phyloP scores from a whole-genome alignment of 306 rosid genomes.

The Senna tora region DNA sequence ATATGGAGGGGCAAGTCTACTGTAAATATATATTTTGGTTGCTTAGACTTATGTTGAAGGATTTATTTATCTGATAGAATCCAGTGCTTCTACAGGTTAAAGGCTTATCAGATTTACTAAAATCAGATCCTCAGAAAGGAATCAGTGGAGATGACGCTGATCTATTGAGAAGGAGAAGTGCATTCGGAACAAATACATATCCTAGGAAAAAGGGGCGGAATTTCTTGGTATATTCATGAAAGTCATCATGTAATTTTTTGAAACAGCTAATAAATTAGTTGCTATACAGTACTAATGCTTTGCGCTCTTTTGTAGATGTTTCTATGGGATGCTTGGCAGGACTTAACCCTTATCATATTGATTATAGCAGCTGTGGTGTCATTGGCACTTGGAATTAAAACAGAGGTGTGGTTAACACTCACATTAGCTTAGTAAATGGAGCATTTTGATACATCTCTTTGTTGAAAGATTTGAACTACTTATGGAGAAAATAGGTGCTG shows the following conservation, averaged over 20 bases:
- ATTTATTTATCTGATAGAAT: conserved; percentile 32
- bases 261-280: conserved; percentile 30
- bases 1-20: conserved; percentile 78
- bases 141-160: conserved; percentile 68
- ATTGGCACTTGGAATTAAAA: conserved; percentile 85
- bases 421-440: conserved; percentile 17
- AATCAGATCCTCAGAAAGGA: conserved; percentile 75
- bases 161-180: conserved; percentile 59
- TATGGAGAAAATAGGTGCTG: conserved; percentile 11
- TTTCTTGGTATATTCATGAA: conserved; percentile 67
- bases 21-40: conserved; percentile 13
- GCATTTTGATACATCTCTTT: conserved; percentile 28
- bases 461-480: conserved; percentile 22
- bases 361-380: conserved; percentile 91
- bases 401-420: conserved; percentile 66
- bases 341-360: conserved; percentile 87
- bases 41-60: conserved; percentile 18
- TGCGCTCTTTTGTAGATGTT: conserved; percentile 64
- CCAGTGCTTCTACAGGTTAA: conserved; percentile 54
- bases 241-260: neutral
- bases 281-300: conserved; percentile 16
- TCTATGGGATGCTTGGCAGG: conserved; percentile 99
- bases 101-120: conserved; percentile 70
- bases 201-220: conserved; percentile 93
- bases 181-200: conserved; percentile 93